Base-by-base conservation (phyloP, 192 early-diverging fungal species). In the Lobosporangium transversale region DNA sequence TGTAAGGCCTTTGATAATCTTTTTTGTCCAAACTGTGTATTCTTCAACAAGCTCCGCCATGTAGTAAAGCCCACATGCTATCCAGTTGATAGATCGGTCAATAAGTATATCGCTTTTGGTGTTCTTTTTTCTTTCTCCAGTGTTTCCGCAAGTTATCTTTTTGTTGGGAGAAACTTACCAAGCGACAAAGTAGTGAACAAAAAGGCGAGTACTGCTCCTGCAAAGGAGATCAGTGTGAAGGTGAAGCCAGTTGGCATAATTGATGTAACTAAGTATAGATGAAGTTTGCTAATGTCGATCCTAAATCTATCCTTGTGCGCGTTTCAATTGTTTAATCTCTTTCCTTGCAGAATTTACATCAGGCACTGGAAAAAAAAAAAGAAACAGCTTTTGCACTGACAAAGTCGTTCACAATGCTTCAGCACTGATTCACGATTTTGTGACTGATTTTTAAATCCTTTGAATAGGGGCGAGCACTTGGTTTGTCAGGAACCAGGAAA, bases 41-140 rank as follows among this genome's bases (percentile, higher is more conserved):
- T 95, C 93, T 82, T 93, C 85, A 1, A 89, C 84, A 62, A 86
- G 61, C 18, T 76, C 70, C 30, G 73, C 68, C 42, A 94, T 81
- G 59, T 95, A 95, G 69, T 95, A 95, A 32, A 95, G 84, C 10
- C 93, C 93, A 74, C 92, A 92, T 23, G 92, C 94, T 95, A 62
- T 35, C 12, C 30, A 31, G 42, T 29, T 5, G 17, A 26, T 36
- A 17, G 1, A 30, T 20, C 30, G 27, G 37, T 50, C 21, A 30
- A 54, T 30, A 55, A 30, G 31, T 24, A 53, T 33, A 55, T 11
- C 24, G 8, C 5, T 52, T 40, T 65, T 8, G 54, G 11, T 11
- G 53, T 36, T 3, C 18, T 56, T 27, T 5, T n/a, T 4, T 14
- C 12, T 53, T 20, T 18, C 42, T n/a, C 21, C n/a, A n/a, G n/a